A percentile compares a stretch with the other conserved stretches of the same genome.
Evolutionary conservation across 2,329 filamentous ascomycete species (phyloP).

Genomic region (Monosporascus cannonballus): DNA sequence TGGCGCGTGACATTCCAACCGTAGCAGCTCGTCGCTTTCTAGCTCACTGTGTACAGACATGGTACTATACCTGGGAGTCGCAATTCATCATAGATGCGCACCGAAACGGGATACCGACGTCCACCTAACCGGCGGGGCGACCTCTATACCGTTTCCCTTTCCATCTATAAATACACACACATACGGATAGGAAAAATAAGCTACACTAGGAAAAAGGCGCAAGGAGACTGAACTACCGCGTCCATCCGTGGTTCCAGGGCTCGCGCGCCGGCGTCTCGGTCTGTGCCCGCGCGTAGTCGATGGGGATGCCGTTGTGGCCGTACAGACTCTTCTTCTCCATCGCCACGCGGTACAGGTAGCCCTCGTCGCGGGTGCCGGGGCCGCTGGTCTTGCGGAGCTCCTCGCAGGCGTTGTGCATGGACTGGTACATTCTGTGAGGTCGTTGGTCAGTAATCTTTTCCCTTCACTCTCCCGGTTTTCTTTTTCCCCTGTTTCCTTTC

Average conservation of each 20-base stretch:
- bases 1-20: too few species aligned
- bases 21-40: too few species aligned
- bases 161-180: too few species aligned
- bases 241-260: constrained; percentile 95
- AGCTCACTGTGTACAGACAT: too few species aligned
- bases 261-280: constrained; percentile 73
- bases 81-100: too few species aligned
- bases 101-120: too few species aligned
- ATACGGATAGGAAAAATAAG: neutral
- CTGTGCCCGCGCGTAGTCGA: constrained; percentile 84
- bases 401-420: constrained; percentile 82
- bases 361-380: constrained; percentile 52
- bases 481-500: too few species aligned
- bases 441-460: constrained; percentile 5
- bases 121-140: too few species aligned
- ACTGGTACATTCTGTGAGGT: constrained; percentile 55
- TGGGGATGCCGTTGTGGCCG: constrained; percentile 66
- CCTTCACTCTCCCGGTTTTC: too few species aligned
- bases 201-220: constrained; percentile 1
- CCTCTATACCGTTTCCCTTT: too few species aligned
- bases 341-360: constrained; percentile 76
- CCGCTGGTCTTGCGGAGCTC: constrained; percentile 61
- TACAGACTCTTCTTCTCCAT: constrained; percentile 89
- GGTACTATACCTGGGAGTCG: too few species aligned
- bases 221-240: constrained; percentile 42